Percentiles rank a stretch among this genome's conserved stretches.
phyloP scores from a whole-genome alignment of 495 filamentous ascomycete genomes.

The Aspergillus hancockii region DNA sequence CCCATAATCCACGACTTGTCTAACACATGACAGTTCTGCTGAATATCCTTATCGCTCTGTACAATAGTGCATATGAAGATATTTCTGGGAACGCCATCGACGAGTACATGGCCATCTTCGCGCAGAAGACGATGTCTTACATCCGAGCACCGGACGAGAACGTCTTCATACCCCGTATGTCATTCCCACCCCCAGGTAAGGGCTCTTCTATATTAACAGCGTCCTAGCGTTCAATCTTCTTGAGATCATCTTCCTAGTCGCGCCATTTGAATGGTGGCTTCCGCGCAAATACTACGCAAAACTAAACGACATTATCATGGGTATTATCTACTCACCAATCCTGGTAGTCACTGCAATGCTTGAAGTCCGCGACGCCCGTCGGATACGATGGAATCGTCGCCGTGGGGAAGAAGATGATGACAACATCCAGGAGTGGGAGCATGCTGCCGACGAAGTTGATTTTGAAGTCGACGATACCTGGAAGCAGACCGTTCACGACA shows the following conservation, averaged over 20 bases:
- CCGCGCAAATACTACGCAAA: constrained; percentile 63
- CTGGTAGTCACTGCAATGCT: constrained; percentile 75
- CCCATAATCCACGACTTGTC: constrained; percentile 7
- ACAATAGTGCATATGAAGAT: constrained; percentile 94
- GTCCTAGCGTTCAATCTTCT: constrained; percentile 78
- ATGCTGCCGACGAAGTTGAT: constrained; percentile 68
- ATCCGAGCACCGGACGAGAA: constrained; percentile 97
- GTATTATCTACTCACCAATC: constrained; percentile 78
- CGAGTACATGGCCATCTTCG: constrained; percentile 88
- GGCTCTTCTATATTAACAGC: not conserved
- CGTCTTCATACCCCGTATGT: constrained; percentile 82
- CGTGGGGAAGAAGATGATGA: constrained; percentile 91
- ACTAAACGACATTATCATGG: constrained; percentile 88
- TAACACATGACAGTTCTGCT: constrained; percentile 62
- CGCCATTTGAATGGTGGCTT: constrained; percentile 97
- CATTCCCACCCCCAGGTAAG: not conserved
- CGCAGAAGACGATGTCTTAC: constrained; percentile 93
- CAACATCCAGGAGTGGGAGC: constrained; percentile 88
- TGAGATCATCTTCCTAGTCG: constrained; percentile 74
- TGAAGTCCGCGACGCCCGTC: constrained; percentile 68
- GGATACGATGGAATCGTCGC: constrained; percentile 69
- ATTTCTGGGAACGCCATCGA: constrained; percentile 93
- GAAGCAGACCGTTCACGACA: constrained; percentile 70
- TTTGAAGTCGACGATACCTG: constrained; percentile 82
- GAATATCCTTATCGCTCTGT: constrained; percentile 94